Percentiles rank a stretch among this genome's conserved stretches.
Evolutionary conservation across 2,329 filamentous ascomycete genomes (phyloP).

Genomic region (Oidium heveae): DNA sequence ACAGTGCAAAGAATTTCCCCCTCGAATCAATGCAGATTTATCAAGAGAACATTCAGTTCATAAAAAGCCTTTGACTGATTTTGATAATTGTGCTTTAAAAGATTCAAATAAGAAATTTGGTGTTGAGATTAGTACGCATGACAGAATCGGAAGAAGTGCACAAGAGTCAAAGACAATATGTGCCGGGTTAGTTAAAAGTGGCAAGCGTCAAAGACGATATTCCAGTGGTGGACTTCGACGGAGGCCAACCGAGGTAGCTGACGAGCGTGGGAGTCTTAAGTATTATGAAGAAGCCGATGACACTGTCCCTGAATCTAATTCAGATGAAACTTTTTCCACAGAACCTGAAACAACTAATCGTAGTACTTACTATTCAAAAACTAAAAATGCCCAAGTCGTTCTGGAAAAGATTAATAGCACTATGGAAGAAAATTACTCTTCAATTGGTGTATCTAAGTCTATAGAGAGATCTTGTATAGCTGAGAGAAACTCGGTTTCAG

Average conservation of each 20-base stretch:
- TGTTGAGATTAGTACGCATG: constrained; percentile 5
- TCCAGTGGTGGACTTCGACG: constrained; percentile 63
- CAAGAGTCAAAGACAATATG: constrained; percentile 29
- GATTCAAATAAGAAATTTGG: background rate
- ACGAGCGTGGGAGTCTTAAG: constrained; percentile 52
- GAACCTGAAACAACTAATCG: constrained; percentile 19
- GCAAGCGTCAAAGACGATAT: constrained; percentile 41
- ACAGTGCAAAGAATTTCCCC: constrained; percentile 10
- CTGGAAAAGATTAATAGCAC: too few species aligned
- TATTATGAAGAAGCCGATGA: constrained; percentile 82
- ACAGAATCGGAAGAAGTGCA: constrained; percentile 35
- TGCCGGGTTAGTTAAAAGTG: constrained; percentile 3
- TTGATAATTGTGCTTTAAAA: background rate
- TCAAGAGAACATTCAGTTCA: too few species aligned
- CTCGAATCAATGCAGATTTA: background rate
- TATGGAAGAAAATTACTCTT: background rate
- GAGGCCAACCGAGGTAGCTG: constrained; percentile 46
- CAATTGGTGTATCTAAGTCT: background rate
- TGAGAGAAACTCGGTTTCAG: background rate
- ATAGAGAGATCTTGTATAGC: background rate
- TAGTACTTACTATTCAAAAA: background rate
- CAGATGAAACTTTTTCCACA: constrained; percentile 45
- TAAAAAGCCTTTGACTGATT: background rate
- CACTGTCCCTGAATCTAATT: constrained; percentile 49
- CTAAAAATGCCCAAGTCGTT: background rate